Base-by-base conservation (phyloP, 2,329 filamentous ascomycete genomes). In the Byssothecium circinans region DNA sequence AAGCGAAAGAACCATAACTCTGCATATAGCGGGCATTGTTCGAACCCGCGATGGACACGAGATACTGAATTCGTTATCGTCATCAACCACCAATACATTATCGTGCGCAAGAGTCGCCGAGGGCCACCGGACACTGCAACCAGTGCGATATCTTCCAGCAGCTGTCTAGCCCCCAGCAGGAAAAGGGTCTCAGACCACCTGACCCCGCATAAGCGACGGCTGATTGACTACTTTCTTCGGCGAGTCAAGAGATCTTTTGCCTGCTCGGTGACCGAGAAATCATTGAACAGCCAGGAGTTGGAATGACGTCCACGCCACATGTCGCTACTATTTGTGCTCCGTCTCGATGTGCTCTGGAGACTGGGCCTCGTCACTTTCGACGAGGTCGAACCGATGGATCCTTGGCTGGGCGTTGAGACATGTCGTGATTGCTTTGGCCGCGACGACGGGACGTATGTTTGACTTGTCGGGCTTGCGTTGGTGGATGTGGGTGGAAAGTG, bases 271-370 rank as follows among this genome's bases (percentile, higher is more conserved):
- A 71, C 64, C 14, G 67, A 70, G 48, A 67, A 70, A 33, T 64
- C 67, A 34, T 63, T 63, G 46, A 72, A 72, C 4, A 72, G 55
- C 69, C 69, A 72, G 8, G 65, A 63, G 45, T 72, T 72, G 19
- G 68, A 68, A 50, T 72, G 69, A 7, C 69, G 61, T 42, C 67
- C 67, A 8, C 59, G 56, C 68, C 68, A 71, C 46, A 62, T 59
- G 47, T 70, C 64, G 49, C 67, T 70, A 38, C 60, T 61, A 39
- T 53, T 55, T 4, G 65, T 67, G 51, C 61, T 62, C 22, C 60
- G 51, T 40, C 69, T 54, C 11, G 56, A 49, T 4, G 57, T 36
- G 11, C 49, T 46, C n/a, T 64, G 58, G 10, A 65, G 45, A 41
- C 56, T 60, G 4, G 65, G 61, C 44, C 62, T 53, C 18, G 43